Conservation (phyloP, 306 rosid genomes). For the Aeschynomene evenia region DNA sequence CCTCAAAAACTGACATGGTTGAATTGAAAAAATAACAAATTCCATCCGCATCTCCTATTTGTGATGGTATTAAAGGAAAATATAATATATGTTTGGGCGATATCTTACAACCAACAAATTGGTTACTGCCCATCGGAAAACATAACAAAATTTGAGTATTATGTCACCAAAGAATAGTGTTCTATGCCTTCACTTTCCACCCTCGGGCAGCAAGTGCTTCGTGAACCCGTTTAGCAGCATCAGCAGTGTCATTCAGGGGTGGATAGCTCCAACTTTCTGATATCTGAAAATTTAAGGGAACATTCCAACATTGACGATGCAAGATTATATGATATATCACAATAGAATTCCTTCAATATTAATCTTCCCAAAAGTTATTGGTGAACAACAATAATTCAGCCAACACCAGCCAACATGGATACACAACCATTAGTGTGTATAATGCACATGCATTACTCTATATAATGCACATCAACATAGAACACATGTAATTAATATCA, state of each 20-base stretch:
- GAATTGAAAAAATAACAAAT: constrained; percentile 19
- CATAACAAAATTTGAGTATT: constrained; percentile 6
- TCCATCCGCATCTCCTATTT: constrained; percentile 20
- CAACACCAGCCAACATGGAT: no score
- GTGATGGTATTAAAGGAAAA: constrained; percentile 29
- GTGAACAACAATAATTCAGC: no score
- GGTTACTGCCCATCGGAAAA: not conserved
- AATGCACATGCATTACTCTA: no score
- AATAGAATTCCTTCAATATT: constrained; percentile 4
- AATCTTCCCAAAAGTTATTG: no score
- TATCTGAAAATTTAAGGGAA: constrained; percentile 53
- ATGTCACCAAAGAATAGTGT: not conserved
- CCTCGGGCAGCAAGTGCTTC: constrained; percentile 80
- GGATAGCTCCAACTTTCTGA: constrained; percentile 98
- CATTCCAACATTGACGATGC: not conserved
- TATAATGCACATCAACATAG: no score
- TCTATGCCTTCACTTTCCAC: constrained; percentile 76
- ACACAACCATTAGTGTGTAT: no score
- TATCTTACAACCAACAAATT: not conserved
- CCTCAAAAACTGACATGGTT: not conserved
- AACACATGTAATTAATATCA: no score
- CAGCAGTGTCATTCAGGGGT: constrained; percentile 81
- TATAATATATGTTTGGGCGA: constrained; percentile 5
- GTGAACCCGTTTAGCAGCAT: constrained; percentile 75
- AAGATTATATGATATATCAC: not conserved